Evolutionary conservation across 2,329 filamentous ascomycete species (phyloP), one percentile per base, ranked within the genome.

Genomic region (Pezicula neosporulosa): DNA sequence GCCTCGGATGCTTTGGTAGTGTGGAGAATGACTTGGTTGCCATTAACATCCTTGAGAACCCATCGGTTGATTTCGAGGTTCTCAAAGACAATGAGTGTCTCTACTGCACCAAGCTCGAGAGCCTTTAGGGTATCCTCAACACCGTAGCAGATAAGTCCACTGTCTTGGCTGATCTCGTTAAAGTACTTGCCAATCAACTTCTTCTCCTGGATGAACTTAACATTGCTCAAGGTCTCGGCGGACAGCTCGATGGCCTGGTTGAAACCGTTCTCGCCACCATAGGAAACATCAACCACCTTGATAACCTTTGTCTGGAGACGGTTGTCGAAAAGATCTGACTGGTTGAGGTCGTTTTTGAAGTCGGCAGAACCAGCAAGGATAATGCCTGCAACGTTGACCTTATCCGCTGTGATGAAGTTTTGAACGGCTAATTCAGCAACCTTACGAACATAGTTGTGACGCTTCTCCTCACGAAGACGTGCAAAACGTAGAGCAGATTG

Each of bases 191-290:
- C 93, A 67, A 99, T 99, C 57, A 99, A 85, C 78, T 97, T 99
- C 87, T 99, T 99, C 82, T 99, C 94, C 75, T 99, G 94, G 70
- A 99, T 97, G 72, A 99, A 99, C 77, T 99, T 99, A 82, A 99
- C 94, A 69, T 97, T 99, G 73, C 92, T 89, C 44, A 99, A 82
- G 7, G 94, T 99, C 78, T 99, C 95, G 7, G 91, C 83, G 24
- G 94, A 87, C 65, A 99, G 74, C 69, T 99, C 94, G 59, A 99
- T 99, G 54, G 94, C 94, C 77, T 99, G 95, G 78, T 99, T 99
- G 82, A 99, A 99, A 44, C 94, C 94, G 78, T 97, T 97, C 77
- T 99, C 95, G 63, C 94, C 94, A 71, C 94, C 94, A 66, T 99
- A 99, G 13, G 93, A 97, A 42, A 99, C 95, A 70, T 99, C 94